Conservation (phyloP, 2,329 filamentous ascomycete species). For the Fusarium verticillioides region DNA sequence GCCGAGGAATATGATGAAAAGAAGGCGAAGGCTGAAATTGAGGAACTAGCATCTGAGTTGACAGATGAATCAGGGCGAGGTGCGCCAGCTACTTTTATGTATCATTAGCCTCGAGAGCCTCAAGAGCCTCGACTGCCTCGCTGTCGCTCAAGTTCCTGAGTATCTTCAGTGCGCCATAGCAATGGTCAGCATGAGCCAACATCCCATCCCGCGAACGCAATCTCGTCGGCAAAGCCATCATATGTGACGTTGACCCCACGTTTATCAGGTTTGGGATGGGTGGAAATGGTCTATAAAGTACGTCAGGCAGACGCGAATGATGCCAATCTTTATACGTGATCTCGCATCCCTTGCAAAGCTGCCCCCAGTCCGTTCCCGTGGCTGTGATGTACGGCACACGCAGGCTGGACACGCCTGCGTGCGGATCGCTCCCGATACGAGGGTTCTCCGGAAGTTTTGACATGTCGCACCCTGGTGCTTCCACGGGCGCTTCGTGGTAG, state of each 20-base stretch:
- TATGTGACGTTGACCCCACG: too few relatives aligned
- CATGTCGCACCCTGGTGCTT: not conserved
- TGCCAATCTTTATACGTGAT: too few relatives aligned
- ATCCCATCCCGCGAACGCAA: not conserved
- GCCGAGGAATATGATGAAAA: not conserved
- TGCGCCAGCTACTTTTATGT: fast-evolving
- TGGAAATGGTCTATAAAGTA: too few relatives aligned
- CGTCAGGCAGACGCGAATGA: too few relatives aligned
- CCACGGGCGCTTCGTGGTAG: not conserved
- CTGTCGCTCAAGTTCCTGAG: not conserved
- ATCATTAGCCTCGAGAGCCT: not conserved
- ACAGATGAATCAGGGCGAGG: not conserved
- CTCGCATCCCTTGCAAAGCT: not conserved
- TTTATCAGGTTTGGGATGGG: too few relatives aligned
- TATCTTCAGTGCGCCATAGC: not conserved
- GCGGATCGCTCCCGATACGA: fast-evolving
- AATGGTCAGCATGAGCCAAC: fast-evolving
- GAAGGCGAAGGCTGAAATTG: not conserved
- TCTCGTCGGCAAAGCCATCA: not conserved
- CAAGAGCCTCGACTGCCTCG: not conserved
- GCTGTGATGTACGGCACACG: not conserved
- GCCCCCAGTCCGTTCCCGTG: not conserved
- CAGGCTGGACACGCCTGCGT: not conserved
- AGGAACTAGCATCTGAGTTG: not conserved
- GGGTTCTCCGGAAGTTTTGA: fast-evolving